Base-by-base conservation (phyloP, 75 land plant species). In the Cupressus sempervirens region DNA sequence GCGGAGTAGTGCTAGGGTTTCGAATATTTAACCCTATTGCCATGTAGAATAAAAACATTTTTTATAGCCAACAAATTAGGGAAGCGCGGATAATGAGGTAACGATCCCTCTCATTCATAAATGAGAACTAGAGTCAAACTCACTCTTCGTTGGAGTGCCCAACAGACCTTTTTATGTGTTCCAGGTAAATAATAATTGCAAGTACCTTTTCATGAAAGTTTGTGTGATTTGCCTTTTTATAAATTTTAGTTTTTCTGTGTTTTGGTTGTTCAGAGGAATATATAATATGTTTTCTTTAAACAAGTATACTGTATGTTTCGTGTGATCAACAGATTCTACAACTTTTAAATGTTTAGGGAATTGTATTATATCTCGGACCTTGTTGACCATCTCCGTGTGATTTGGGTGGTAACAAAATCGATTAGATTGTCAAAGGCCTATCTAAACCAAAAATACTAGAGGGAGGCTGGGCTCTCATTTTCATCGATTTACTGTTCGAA, bases 21-120 rank as follows among this genome's bases (percentile, higher is more conserved):
- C 34, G 74, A 72, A 72, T 72, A 30, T 32, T 32, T 29, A 72
- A 72, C 35, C 12, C 35, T 32, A 29, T 30, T 3, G 32, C 32
- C 30, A 30, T 72, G 35, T 72, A 72, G 7, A 72, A 72, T 12
- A 70, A 8, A 30, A 29, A n/a, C 30, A 32, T 72, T 30, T 72
- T 72, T 29, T 68, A 68, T 29, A 29, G 29, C 73, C 29, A 68
- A 12, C 32, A 68, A 68, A 68, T 68, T 32, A 32, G 74, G 35
- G 74, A 72, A 72, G 74, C 74, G 11, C 74, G 32, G 74, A 72
- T 32, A 72, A 72, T 72, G 74, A 72, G 74, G 74, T 72, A 72
- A 72, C 74, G 74, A 72, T 72, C 74, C 74, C 35, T 72, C 32
- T 12, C 74, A 72, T 72, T 72, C 35, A 72, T 72, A 72, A 30